phyloP scores from a whole-genome alignment of 2,329 filamentous ascomycete species.

The Cryphonectria parasitica region DNA sequence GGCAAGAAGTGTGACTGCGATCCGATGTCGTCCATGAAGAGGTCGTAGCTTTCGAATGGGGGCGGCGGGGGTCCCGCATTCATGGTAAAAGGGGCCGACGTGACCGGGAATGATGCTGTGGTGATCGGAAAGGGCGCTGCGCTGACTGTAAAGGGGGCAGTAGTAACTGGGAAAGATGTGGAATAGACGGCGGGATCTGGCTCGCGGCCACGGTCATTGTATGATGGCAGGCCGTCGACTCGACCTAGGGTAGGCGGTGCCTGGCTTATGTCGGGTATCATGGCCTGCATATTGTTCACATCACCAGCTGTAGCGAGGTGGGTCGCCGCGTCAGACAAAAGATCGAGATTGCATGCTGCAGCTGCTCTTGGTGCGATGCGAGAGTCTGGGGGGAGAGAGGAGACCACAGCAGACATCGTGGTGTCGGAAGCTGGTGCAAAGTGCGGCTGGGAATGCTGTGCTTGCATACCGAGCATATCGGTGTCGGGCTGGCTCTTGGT shows the following conservation, averaged over 20 bases:
- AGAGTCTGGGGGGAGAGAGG: constrained; percentile 50
- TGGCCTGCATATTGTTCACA: constrained; percentile 55
- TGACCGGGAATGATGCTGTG: constrained; percentile 45
- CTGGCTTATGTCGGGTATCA: constrained; percentile 51
- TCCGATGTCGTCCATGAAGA: constrained; percentile 62
- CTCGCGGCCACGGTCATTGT: constrained; percentile 53
- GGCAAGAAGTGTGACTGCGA: constrained; percentile 60
- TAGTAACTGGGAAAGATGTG: constrained; percentile 45
- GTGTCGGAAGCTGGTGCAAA: constrained; percentile 45
- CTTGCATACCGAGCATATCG: constrained; percentile 51
- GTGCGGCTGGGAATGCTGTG: constrained; percentile 38
- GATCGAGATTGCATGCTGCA: constrained; percentile 58
- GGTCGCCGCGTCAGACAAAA: constrained; percentile 62
- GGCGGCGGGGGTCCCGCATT: constrained; percentile 36
- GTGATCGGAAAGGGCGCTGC: constrained; percentile 34
- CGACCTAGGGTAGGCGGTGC: constrained; percentile 46
- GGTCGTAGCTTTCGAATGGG: constrained; percentile 59
- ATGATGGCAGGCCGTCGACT: constrained; percentile 49
- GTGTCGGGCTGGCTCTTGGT: constrained; percentile 52
- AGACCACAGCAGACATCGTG: constrained; percentile 43
- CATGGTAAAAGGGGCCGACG: constrained; percentile 38
- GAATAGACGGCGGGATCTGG: constrained; percentile 47
- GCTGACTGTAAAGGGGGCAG: constrained; percentile 36
- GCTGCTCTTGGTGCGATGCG: constrained; percentile 50
- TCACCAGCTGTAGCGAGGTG: constrained; percentile 58